Evolutionary conservation across 169 alveolate species (phyloP).

Genomic region (Perkinsus chesapeaki): DNA sequence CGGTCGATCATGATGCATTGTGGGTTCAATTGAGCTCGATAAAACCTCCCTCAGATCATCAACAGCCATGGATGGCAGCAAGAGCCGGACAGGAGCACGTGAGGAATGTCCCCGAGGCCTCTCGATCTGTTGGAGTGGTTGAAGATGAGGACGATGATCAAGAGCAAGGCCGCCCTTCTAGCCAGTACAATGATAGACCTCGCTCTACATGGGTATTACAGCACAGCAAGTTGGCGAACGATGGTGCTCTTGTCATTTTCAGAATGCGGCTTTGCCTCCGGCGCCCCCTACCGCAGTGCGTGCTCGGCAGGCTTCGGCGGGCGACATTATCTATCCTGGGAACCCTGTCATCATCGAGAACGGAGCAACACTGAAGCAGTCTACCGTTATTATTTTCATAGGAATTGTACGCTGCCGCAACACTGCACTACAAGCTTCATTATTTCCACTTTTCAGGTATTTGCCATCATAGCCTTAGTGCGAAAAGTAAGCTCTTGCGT

Average conservation of each 20-base stretch:
- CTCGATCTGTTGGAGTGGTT: neutral
- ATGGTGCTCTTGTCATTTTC: neutral
- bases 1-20: no score
- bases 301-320: neutral
- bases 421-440: neutral
- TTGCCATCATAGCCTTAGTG: neutral
- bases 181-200: neutral
- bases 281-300: neutral
- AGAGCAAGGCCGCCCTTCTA: neutral
- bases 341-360: neutral
- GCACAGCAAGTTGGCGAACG: neutral
- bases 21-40: no score
- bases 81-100: neutral
- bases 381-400: neutral
- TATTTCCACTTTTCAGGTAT: neutral
- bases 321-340: neutral
- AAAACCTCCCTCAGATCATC: no score
- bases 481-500: neutral
- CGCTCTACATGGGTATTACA: neutral
- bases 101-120: neutral
- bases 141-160: neutral
- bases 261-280: neutral
- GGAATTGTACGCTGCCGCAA: neutral
- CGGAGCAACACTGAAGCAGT: neutral
- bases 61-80: no score